phyloP scores from a whole-genome alignment of 2,329 filamentous ascomycete genomes.

The Sarocladium strictum region DNA sequence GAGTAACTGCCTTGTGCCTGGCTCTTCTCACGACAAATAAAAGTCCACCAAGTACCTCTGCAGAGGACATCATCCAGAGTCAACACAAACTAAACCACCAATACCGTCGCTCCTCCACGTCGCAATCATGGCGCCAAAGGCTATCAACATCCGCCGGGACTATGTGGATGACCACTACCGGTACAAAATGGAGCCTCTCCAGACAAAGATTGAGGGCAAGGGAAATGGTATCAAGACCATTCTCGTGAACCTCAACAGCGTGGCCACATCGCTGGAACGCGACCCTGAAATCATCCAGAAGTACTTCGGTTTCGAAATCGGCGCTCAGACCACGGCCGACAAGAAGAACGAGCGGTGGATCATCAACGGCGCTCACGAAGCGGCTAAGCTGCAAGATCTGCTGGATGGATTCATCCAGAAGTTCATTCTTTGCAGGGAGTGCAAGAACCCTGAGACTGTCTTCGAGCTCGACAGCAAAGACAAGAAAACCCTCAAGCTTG shows the following conservation, averaged over 20 bases:
- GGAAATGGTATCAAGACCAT: conserved; percentile 99
- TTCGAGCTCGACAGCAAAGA: conserved; percentile 87
- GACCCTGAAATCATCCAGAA: conserved; percentile 96
- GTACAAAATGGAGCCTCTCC: conserved; percentile 99
- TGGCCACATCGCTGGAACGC: conserved; percentile 85
- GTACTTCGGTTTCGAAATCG: conserved; percentile 98
- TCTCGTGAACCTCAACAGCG: conserved; percentile 91
- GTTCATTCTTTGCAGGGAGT: conserved; percentile 99
- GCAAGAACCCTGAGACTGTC: conserved; percentile 98
- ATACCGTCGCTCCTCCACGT: conserved; percentile 24
- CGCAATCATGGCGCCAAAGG: conserved; percentile 69
- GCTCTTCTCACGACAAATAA: no score
- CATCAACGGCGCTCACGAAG: conserved; percentile 97
- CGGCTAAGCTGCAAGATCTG: conserved; percentile 92
- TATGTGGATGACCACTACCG: conserved; percentile 99
- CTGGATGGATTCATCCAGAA: conserved; percentile 97
- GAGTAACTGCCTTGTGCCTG: no score
- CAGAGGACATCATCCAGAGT: no score
- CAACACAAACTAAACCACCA: background rate
- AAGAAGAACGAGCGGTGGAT: conserved; percentile 98
- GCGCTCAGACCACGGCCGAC: conserved; percentile 97
- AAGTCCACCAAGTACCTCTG: no score
- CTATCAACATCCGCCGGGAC: conserved; percentile 87
- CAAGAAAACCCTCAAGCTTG: conserved; percentile 65
- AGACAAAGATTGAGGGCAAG: conserved; percentile 99